Evolutionary conservation across 2,329 filamentous ascomycete genomes (phyloP).

Genomic region (Biscogniauxia marginata): DNA sequence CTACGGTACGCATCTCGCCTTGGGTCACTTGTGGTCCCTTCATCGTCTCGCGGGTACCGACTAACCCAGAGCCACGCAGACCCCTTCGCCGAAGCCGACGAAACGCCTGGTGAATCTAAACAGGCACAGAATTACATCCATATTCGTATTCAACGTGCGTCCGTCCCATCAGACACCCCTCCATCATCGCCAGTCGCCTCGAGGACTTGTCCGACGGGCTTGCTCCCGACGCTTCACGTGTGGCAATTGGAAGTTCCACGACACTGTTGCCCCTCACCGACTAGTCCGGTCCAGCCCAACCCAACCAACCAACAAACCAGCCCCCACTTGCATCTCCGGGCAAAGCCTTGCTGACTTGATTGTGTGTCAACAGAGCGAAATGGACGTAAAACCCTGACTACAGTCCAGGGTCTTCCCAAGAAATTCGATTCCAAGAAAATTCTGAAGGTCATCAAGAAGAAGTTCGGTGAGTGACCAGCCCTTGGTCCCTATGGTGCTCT

Average conservation of each 20-base stretch:
- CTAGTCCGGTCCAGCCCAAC: background rate
- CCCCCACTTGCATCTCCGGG: background rate
- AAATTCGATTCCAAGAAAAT: conserved; percentile 99
- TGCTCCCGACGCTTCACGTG: background rate
- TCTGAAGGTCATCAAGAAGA: conserved; percentile 99
- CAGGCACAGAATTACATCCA: conserved; percentile 98
- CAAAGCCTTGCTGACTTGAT: conserved; percentile 38
- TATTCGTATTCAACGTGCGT: conserved; percentile 98
- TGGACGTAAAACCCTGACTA: conserved; percentile 99
- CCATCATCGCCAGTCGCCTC: conserved; percentile 2
- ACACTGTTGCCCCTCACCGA: conserved; percentile 1
- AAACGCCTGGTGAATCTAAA: conserved; percentile 94
- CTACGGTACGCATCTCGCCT: conserved; percentile 69
- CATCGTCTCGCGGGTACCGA: conserved; percentile 8
- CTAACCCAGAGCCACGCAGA: conserved; percentile 55
- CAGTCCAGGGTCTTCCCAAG: conserved; percentile 96
- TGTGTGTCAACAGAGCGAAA: conserved; percentile 76
- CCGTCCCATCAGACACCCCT: conserved; percentile 5
- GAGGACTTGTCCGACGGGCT: background rate
- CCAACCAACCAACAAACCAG: background rate
- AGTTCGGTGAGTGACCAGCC: conserved; percentile 79
- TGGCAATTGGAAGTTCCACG: conserved; percentile 1
- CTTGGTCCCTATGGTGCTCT: background rate
- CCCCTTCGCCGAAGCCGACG: conserved; percentile 99
- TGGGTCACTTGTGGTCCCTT: background rate